Percentiles rank a stretch among this genome's conserved stretches.
These are phyloP conservation scores for Magnaporthiopsis incrustans DNA, from an alignment of 2,329 filamentous ascomycete species.

Conservation along the genomic window DNA sequence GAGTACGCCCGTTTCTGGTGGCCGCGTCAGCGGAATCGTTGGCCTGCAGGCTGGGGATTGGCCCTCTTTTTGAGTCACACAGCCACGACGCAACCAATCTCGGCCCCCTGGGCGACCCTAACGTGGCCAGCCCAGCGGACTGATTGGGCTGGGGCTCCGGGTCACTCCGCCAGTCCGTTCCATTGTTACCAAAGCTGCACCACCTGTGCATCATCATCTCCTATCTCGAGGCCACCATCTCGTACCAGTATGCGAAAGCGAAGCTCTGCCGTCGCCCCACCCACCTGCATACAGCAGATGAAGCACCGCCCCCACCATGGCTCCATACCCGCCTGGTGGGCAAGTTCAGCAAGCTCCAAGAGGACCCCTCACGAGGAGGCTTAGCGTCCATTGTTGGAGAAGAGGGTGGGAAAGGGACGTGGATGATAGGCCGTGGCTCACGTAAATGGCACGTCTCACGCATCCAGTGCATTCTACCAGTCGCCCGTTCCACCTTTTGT, in stretches of 20 bases:
- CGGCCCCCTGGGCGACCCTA: neutral
- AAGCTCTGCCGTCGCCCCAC: neutral
- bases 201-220: neutral
- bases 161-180: no score
- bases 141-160: neutral
- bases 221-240: neutral
- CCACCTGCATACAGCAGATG: neutral
- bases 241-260: neutral
- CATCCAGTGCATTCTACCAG: neutral
- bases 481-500: neutral
- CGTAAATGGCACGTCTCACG: neutral
- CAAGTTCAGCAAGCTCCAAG: no score
- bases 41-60: neutral
- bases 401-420: neutral
- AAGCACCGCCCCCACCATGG: neutral
- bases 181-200: neutral
- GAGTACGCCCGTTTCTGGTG: neutral
- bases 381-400: no score
- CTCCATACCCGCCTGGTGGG: no score
- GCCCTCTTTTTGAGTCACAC: neutral
- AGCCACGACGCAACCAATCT: neutral
- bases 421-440: neutral
- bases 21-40: neutral
- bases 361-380: no score
- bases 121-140: neutral